phyloP scores from a whole-genome alignment of 306 rosid species.

The Ormosia emarginata region DNA sequence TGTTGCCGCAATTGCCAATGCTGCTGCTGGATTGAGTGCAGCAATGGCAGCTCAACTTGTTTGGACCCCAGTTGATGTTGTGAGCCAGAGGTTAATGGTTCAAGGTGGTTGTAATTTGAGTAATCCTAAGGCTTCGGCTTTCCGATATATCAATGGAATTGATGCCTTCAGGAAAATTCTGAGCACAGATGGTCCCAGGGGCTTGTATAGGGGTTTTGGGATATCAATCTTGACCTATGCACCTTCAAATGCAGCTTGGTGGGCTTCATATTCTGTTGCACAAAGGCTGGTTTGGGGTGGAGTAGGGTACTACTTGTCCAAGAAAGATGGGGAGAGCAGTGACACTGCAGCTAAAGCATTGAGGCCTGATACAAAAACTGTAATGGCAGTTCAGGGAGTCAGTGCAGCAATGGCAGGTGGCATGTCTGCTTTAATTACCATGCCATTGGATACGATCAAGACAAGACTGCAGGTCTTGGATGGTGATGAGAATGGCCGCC shows the following conservation, averaged over 20 bases:
- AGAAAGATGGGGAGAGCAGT: conserved; percentile 29
- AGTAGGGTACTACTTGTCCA: conserved; percentile 41
- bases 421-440: conserved; percentile 67
- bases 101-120: conserved; percentile 31
- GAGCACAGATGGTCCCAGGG: conserved; percentile 48
- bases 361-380: conserved; percentile 46
- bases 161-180: conserved; percentile 67
- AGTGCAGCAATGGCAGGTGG: conserved; percentile 89
- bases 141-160: conserved; percentile 53
- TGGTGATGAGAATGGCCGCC: conserved; percentile 66
- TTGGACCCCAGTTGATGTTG: conserved; percentile 75
- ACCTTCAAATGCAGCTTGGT: conserved; percentile 82
- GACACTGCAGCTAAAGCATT: conserved; percentile 18
- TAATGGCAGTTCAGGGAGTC: conserved; percentile 72
- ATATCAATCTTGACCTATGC: conserved; percentile 73
- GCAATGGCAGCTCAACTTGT: conserved; percentile 80
- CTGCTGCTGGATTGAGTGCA: conserved; percentile 62
- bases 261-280: conserved; percentile 71
- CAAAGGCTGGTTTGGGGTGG: conserved; percentile 72
- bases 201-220: conserved; percentile 80
- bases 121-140: conserved; percentile 30
- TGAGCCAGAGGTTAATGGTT: conserved; percentile 80
- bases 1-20: conserved; percentile 57
- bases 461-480: conserved; percentile 77
- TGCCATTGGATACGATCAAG: conserved; percentile 74